Conservation (phyloP, 139 green algal species). For the Pleodorina starrii region DNA sequence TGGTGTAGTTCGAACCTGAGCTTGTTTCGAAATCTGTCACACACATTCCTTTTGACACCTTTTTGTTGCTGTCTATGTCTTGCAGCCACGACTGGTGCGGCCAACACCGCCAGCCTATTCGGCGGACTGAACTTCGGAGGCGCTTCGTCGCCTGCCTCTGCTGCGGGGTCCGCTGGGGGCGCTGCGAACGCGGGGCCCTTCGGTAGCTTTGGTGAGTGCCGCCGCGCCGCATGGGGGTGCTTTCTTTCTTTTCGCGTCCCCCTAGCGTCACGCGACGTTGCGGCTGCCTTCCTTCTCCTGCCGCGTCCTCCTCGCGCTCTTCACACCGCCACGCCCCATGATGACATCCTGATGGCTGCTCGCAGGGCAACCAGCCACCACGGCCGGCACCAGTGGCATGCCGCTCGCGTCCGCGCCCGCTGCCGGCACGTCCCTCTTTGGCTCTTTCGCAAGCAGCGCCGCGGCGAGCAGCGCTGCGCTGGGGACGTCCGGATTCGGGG, state of each 20-base stretch:
- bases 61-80: background rate
- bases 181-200: background rate
- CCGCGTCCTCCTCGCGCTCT: too few species aligned
- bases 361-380: background rate
- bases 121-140: constrained; percentile 3
- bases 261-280: too few species aligned
- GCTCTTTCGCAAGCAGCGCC: constrained; percentile 5
- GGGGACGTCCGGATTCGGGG: background rate
- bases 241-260: background rate
- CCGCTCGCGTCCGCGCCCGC: background rate
- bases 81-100: background rate
- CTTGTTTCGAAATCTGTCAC: background rate
- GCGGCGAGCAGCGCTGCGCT: background rate
- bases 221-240: too few species aligned
- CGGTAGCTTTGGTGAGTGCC: constrained; percentile 13
- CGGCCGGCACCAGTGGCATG: too few species aligned
- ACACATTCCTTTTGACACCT: background rate
- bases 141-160: background rate
- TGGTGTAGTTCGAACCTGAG: background rate
- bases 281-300: too few species aligned
- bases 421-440: constrained; percentile 8
- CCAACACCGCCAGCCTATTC: background rate
- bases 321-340: background rate
- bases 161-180: background rate
- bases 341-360: background rate